A percentile compares a stretch with the other conserved stretches of the same genome.
Conservation (phyloP, 805 yeast genomes). For the Wickerhamomyces pijperi region DNA sequence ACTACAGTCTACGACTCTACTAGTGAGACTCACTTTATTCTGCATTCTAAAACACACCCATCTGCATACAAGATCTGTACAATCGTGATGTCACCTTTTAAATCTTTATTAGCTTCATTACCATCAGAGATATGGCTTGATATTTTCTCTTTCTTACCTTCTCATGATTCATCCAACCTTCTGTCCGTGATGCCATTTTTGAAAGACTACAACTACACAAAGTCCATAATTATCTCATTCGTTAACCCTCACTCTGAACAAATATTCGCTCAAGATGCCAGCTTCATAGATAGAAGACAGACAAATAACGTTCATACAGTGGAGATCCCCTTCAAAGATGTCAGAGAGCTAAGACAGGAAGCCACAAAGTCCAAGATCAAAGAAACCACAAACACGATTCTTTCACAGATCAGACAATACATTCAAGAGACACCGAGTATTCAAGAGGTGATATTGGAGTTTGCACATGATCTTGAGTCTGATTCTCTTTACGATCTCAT, state of each 20-base stretch:
- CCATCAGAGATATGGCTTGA: neutral
- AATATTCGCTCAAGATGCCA: no score
- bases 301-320: neutral
- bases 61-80: no score
- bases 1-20: no score
- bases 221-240: neutral
- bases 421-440: neutral
- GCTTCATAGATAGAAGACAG: neutral
- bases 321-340: neutral
- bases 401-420: neutral
- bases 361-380: neutral
- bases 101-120: no score
- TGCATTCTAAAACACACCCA: no score
- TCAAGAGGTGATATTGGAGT: neutral
- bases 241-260: neutral
- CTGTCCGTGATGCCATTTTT: neutral
- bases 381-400: neutral
- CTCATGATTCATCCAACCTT: neutral
- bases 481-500: neutral
- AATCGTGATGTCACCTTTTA: no score
- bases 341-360: neutral
- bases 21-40: no score
- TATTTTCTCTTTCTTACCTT: neutral
- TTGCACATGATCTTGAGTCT: neutral
- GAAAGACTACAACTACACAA: neutral